Evolutionary conservation across 2,329 filamentous ascomycete species (phyloP).

Genomic region (Claviceps spartinae): DNA sequence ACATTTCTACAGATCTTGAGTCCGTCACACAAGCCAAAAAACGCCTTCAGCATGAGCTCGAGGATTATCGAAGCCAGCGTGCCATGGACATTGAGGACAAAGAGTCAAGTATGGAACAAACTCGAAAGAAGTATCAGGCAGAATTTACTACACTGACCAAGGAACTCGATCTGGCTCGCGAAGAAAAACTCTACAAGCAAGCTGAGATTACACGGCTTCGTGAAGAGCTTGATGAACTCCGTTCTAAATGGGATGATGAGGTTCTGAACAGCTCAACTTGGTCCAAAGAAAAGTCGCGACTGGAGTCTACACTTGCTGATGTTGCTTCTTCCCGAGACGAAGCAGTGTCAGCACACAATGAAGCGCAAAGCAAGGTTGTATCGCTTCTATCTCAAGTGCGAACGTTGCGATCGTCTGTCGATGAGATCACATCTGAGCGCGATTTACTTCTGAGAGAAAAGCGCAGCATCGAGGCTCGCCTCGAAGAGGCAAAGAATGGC

Average conservation of each 20-base stretch:
- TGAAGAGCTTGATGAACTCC: constrained; percentile 90
- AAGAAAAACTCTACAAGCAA: constrained; percentile 75
- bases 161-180: constrained; percentile 84
- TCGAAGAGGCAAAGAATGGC: constrained; percentile 76
- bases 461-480: constrained; percentile 68
- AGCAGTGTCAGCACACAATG: constrained; percentile 82
- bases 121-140: constrained; percentile 89
- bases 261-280: constrained; percentile 95
- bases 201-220: constrained; percentile 76
- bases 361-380: constrained; percentile 87
- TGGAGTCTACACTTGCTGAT: constrained; percentile 82
- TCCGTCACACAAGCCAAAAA: constrained; percentile 80
- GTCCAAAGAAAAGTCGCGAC: constrained; percentile 91
- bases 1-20: constrained; percentile 80
- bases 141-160: constrained; percentile 83
- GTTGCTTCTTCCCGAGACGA: constrained; percentile 87
- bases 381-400: constrained; percentile 82
- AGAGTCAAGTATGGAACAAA: constrained; percentile 91
- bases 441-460: constrained; percentile 81
- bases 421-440: constrained; percentile 74
- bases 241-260: constrained; percentile 96
- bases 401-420: constrained; percentile 65
- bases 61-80: constrained; percentile 89
- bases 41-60: constrained; percentile 88
- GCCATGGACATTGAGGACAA: constrained; percentile 96